Conservation (phyloP, 257 asterid species). For the Coffea canephora region DNA sequence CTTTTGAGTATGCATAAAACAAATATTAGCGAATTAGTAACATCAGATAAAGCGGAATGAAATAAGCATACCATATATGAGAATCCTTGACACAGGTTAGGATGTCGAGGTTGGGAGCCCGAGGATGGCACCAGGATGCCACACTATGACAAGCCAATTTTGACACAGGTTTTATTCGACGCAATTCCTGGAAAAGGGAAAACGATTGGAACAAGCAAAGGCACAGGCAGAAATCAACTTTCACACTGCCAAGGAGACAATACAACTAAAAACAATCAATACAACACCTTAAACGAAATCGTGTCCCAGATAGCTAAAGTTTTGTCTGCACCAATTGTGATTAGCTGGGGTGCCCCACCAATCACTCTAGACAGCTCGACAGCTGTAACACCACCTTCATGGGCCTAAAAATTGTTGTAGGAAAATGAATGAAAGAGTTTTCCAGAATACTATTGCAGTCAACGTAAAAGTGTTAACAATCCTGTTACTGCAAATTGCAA, state of each 20-base stretch:
- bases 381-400: slow-evolving; percentile 97
- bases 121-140: slow-evolving; percentile 99
- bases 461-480: background rate
- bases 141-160: slow-evolving; percentile 97
- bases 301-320: slow-evolving; percentile 99
- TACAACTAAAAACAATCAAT: slow-evolving; percentile 17
- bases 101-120: slow-evolving; percentile 99
- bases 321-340: slow-evolving; percentile 97
- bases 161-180: slow-evolving; percentile 93
- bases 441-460: background rate
- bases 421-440: background rate
- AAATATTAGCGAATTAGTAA: background rate
- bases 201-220: slow-evolving; percentile 16
- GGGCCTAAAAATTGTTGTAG: slow-evolving; percentile 62
- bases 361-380: slow-evolving; percentile 90
- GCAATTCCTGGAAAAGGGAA: slow-evolving; percentile 64
- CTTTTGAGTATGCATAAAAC: slow-evolving; percentile 3
- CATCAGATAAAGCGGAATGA: slow-evolving; percentile 17
- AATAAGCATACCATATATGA: slow-evolving; percentile 73
- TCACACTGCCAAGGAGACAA: slow-evolving; percentile 6
- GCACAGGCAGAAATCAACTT: slow-evolving; percentile 2
- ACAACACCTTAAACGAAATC: slow-evolving; percentile 76
- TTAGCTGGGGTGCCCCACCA: slow-evolving; percentile 94
- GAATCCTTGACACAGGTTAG: slow-evolving; percentile 97
- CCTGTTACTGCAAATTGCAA: background rate